These are phyloP conservation scores for Fusarium dlaminii DNA, from an alignment of 2,329 filamentous ascomycete species.

Conservation along the genomic window DNA sequence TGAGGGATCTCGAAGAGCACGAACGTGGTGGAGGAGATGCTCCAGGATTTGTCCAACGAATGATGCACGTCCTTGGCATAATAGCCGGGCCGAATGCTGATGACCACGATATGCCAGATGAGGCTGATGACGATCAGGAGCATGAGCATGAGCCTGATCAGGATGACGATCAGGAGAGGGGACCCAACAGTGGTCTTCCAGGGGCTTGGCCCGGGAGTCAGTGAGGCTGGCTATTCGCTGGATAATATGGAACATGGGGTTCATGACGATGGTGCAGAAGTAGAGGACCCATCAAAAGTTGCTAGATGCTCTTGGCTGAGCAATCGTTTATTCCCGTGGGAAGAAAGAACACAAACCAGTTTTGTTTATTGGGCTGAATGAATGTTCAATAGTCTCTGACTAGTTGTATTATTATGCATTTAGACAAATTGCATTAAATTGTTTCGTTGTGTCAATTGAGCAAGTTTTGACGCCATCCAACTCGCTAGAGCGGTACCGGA, in stretches of 20 bases:
- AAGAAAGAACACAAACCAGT: neutral
- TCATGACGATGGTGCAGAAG: neutral
- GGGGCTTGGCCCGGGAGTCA: conserved; percentile 50
- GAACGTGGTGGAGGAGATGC: conserved; percentile 38
- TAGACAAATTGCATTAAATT: neutral
- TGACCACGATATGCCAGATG: conserved; percentile 7
- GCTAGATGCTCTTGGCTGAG: conserved; percentile 6
- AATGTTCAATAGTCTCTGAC: neutral
- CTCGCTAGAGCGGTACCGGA: conserved; percentile 18
- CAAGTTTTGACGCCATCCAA: conserved; percentile 1
- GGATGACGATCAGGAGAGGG: neutral
- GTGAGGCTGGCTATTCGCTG: conserved; percentile 10
- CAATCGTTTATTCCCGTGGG: conserved; percentile 23
- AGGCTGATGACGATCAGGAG: conserved; percentile 19
- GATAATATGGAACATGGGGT: neutral
- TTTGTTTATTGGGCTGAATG: neutral
- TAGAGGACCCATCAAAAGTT: conserved; percentile 6
- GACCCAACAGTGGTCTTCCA: conserved; percentile 34
- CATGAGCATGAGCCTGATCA: neutral
- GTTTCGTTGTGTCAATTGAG: neutral
- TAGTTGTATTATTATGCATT: neutral
- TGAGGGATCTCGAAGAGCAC: conserved; percentile 45
- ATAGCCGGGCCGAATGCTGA: conserved; percentile 25
- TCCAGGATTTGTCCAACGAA: conserved; percentile 35
- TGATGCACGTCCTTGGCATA: conserved; percentile 26